Conservation (phyloP, 495 filamentous ascomycete species). For the Trichocladium antarcticum region DNA sequence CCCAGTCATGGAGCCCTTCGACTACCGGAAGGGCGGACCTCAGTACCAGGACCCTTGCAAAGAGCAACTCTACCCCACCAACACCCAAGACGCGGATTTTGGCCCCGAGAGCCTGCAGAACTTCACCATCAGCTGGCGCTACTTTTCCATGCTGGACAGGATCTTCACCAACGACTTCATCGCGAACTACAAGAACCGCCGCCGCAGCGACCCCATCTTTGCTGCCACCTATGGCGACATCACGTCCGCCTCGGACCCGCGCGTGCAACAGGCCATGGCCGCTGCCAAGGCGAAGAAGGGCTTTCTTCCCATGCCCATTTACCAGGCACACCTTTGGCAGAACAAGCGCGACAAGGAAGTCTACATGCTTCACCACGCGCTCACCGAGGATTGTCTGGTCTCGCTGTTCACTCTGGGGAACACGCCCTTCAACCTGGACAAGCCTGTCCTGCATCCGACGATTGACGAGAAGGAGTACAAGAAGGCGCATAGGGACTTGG, state of each 20-base stretch:
- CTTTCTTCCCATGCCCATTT: no score
- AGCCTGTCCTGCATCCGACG: neutral
- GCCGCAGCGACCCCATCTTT: neutral
- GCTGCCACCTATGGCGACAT: neutral
- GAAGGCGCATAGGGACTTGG: no score
- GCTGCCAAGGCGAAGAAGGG: no score
- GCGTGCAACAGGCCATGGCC: neutral
- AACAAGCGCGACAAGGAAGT: neutral
- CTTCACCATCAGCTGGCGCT: neutral
- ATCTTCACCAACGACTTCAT: neutral
- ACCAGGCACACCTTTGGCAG: neutral
- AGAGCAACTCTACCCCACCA: neutral
- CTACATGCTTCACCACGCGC: neutral
- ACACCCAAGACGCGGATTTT: neutral
- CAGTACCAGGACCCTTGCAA: conserved; percentile 9
- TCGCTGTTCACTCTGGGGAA: neutral
- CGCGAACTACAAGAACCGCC: neutral
- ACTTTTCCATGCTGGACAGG: neutral
- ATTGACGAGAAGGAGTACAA: neutral
- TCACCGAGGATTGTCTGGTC: neutral
- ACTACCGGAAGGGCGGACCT: conserved; percentile 14
- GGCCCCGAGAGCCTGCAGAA: neutral
- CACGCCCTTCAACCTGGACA: conserved; percentile 3
- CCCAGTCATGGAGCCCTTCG: neutral
- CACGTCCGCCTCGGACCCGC: neutral